Evolutionary conservation across 2,329 filamentous ascomycete genomes (phyloP).

Genomic region (Fusarium napiforme): DNA sequence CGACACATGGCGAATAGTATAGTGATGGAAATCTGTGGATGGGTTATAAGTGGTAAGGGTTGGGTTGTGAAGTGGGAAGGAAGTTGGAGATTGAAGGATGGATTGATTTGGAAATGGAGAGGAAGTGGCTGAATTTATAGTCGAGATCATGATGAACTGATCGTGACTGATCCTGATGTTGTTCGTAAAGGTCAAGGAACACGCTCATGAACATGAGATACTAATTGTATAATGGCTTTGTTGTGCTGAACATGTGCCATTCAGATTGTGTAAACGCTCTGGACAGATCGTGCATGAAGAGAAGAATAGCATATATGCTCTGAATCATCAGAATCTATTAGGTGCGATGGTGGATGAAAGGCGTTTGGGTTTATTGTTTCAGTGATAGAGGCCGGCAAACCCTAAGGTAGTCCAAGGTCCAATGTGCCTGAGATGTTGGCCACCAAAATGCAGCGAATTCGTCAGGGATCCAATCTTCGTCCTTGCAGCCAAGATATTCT

Average conservation of each 20-base stretch:
- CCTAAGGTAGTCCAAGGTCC: background rate
- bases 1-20: background rate
- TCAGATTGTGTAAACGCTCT: accelerated
- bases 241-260: background rate
- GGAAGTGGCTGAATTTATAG: accelerated
- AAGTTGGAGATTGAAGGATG: background rate
- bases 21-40: accelerated
- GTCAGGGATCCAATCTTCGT: no score
- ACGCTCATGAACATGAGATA: background rate
- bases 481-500: no score
- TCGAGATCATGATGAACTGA: no score
- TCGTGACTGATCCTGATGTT: no score
- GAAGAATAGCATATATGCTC: background rate
- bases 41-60: accelerated
- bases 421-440: background rate
- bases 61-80: background rate
- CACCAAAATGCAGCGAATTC: background rate
- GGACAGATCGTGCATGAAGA: background rate
- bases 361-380: background rate
- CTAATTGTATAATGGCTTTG: background rate
- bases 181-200: accelerated
- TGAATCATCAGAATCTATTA: accelerated
- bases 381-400: background rate
- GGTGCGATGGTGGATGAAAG: accelerated
- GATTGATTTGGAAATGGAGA: background rate